Base-by-base conservation (phyloP, 1,284 basidiomycete species). In the Laetiporus sulphureus region DNA sequence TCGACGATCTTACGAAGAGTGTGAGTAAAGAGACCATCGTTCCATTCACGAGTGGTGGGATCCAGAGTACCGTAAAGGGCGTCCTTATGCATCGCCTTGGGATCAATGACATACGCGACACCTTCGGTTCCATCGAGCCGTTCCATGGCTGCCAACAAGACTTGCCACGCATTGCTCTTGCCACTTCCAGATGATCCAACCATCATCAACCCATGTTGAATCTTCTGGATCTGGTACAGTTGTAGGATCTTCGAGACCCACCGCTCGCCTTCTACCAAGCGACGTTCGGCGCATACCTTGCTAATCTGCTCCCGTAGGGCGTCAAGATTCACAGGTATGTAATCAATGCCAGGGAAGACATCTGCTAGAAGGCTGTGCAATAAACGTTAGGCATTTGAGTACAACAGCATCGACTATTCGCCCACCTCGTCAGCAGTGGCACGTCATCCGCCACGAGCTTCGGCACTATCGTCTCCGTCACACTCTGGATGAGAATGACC, bases 141-240 rank as follows among this genome's bases (percentile, higher is more conserved):
- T 63, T 96, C 91, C 25, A 99, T 69, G 1, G 97, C 96, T 3
- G 83, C 79, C 8, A 99, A 75, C 1, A 99, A 73, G 32, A 97
- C 90, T 56, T 88, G 87, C 95, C 96, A 99, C 0, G 96, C 95
- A 54, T 94, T 90, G 5, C 90, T 96, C 69, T 99, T 99, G 32
- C 96, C 97, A 32, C 81, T 94, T 12, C 95, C 96, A 4, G 97
- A 96, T 1, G 95, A 84, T 2, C 96, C 96, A 38, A 99, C 96
- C 89, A 99, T 95, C 94, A 99, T 99, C 41, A 99, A 73, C 66
- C 96, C 96, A 63, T 99, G 97, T 55, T 97, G 93, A 48, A 99
- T 99, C 71, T 95, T 97, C 66, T 99, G 96, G 46, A 99, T 98
- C 64, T 98, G 96, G 63, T 98, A 99, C 11, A 99, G 75, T 63